Evolutionary conservation across 2,329 filamentous ascomycete genomes (phyloP), one percentile per base, ranked within the genome.

Genomic region (Fusarium liriodendri): DNA sequence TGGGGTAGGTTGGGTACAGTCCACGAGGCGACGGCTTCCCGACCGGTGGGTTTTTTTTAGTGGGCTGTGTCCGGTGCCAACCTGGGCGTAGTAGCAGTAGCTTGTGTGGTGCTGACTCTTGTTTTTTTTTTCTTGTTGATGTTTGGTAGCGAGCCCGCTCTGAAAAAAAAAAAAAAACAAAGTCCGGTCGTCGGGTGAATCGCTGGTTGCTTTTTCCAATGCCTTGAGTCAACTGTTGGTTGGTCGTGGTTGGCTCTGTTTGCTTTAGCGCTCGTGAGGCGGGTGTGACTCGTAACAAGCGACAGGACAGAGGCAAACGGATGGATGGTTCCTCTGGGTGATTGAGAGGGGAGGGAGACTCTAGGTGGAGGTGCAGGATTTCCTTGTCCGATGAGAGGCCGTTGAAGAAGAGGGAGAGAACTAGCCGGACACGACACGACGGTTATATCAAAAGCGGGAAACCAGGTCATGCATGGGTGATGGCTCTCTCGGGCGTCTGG

Each of bases 371-470:
- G 54, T 18, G 33, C 47, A 58, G 25, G 66, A 35, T 25, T 59
- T 27, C 55, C 45, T 27, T 16, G 57, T 66, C 47, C 58, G 55
- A 58, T 64, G 54, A 58, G 58, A 47, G 55, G 59, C 66, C 58
- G 62, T 62, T 61, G 33, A 62, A 35, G 60, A 45, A 57, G 20
- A 52, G 37, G 27, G 16, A 64, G 64, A 58, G 59, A 75, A 69
- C 37, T 62, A 64, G 66, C 40, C 45, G 72, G 76, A 61, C 66
- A 74, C 60, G 76, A 61, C 64, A 74, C 60, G 72, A 63, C 66
- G n/a, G 60, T 73, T 77, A 77, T 78, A 77, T 75, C 73, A 70
- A 66, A 69, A 72, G 64, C 66, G 71, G 65, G 63, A 64, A 71
- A 66, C 62, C 60, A 68, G 32, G 54, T 67, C 55, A 71, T 75